phyloP scores from a whole-genome alignment of 495 filamentous ascomycete genomes.

The Neurospora sp. region DNA sequence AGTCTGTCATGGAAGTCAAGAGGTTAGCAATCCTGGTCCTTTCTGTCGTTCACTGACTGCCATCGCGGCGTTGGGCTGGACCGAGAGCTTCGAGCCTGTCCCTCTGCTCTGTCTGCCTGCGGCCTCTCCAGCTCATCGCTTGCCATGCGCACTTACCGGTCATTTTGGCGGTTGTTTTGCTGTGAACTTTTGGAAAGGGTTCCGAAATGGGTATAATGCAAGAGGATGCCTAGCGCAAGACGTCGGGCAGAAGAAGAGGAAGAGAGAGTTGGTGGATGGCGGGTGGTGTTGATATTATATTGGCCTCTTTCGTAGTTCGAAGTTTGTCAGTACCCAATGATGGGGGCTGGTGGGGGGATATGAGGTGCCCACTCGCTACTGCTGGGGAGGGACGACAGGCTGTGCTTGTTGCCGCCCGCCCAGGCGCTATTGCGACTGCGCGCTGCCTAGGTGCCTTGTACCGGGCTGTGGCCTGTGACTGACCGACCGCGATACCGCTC shows the following conservation, averaged over 20 bases:
- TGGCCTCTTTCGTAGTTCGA: conserved; percentile 2
- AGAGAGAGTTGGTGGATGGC: neutral
- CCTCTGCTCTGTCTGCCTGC: neutral
- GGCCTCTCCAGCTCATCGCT: neutral
- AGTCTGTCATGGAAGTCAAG: conserved; percentile 8
- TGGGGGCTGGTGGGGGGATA: neutral
- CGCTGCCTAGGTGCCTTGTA: neutral
- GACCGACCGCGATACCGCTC: neutral
- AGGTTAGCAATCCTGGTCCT: neutral
- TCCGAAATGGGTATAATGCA: neutral
- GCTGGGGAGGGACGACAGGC: neutral
- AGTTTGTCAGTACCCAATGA: conserved; percentile 18
- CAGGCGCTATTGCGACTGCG: neutral
- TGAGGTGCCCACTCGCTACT: neutral
- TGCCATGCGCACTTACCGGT: neutral
- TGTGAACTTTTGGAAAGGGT: neutral
- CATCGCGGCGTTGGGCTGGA: neutral
- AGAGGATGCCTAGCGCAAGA: neutral
- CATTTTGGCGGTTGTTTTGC: conserved; percentile 7
- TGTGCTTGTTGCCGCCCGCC: neutral
- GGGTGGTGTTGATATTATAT: conserved; percentile 1
- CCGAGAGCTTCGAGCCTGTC: conserved; percentile 1
- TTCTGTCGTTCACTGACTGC: neutral
- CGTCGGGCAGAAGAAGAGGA: neutral
- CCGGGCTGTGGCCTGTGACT: neutral